Percentiles rank a stretch among this genome's conserved stretches.
Conservation (phyloP, 2,329 filamentous ascomycete genomes). For the Lecanicillium sp. region DNA sequence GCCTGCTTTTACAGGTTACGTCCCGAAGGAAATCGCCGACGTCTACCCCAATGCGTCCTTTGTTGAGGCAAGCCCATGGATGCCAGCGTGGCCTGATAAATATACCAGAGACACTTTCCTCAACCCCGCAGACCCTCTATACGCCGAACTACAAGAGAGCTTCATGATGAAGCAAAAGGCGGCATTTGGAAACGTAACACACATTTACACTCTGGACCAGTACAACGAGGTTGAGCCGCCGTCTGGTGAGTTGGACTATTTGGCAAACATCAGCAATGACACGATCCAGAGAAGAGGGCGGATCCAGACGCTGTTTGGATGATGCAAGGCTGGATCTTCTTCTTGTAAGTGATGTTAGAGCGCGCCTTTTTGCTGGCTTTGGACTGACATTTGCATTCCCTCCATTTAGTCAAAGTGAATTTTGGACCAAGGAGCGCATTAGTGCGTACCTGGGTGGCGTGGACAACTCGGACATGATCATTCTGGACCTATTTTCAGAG, state of each 20-base stretch:
- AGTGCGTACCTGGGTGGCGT: slow-evolving; percentile 42
- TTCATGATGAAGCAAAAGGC: slow-evolving; percentile 37
- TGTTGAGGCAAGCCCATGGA: slow-evolving; percentile 37
- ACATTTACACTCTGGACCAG: slow-evolving; percentile 43
- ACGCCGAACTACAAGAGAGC: slow-evolving; percentile 32
- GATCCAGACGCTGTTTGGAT: slow-evolving; percentile 42
- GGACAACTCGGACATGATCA: slow-evolving; percentile 36
- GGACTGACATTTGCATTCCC: too few relatives aligned
- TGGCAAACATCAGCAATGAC: slow-evolving; percentile 23
- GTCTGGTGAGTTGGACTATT: slow-evolving; percentile 1
- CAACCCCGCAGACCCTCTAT: slow-evolving; percentile 35
- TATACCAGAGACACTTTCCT: slow-evolving; percentile 37
- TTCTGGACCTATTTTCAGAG: slow-evolving; percentile 44
- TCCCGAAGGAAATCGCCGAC: slow-evolving; percentile 30
- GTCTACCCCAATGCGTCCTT: slow-evolving; percentile 33
- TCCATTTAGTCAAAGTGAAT: slow-evolving; percentile 27
- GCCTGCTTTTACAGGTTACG: slow-evolving; percentile 42
- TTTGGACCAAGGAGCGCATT: slow-evolving; percentile 38
- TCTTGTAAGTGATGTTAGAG: too few relatives aligned
- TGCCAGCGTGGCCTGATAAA: slow-evolving; percentile 24
- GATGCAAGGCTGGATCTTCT: slow-evolving; percentile 46
- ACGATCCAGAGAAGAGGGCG: slow-evolving; percentile 34
- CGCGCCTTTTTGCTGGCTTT: too few relatives aligned
- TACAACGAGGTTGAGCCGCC: slow-evolving; percentile 38
- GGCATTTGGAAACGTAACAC: slow-evolving; percentile 38